Evolutionary conservation across 305 asterid species (phyloP).

Genomic region (Plantago coronopus): DNA sequence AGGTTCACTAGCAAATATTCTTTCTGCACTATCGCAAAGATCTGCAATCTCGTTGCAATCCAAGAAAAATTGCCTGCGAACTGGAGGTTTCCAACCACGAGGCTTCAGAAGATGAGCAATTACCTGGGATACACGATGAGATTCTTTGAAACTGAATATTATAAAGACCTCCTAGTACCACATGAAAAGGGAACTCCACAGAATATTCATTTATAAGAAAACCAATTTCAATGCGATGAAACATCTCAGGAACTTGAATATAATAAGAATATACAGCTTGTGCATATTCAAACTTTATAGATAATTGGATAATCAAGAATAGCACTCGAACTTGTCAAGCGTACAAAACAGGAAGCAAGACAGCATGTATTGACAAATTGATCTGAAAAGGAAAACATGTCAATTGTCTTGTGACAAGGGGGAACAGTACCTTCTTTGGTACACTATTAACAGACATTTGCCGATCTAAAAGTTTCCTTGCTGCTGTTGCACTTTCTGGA

Average conservation of each 20-base stretch:
- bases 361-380: background rate
- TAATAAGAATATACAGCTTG: no score
- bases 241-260: no score
- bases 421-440: slow-evolving; percentile 71
- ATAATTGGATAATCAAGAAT: no score
- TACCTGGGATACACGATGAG: slow-evolving; percentile 45
- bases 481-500: slow-evolving; percentile 96
- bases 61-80: slow-evolving; percentile 87
- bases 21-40: slow-evolving; percentile 96
- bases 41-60: slow-evolving; percentile 98
- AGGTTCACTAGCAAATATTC: slow-evolving; percentile 90
- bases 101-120: slow-evolving; percentile 88
- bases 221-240: background rate
- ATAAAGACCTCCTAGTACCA: background rate
- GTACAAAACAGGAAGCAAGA: no score
- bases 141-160: slow-evolving; percentile 12
- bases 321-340: no score
- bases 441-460: slow-evolving; percentile 91
- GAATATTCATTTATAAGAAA: slow-evolving; percentile 2
- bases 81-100: slow-evolving; percentile 99
- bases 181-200: slow-evolving; percentile 1
- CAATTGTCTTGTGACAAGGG: slow-evolving; percentile 4
- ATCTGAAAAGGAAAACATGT: background rate
- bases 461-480: slow-evolving; percentile 87
- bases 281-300: no score